Percentiles rank a stretch among this genome's conserved stretches.
Evolutionary conservation across 441 rosid species (phyloP).

Genomic region (Jatropha multifida): DNA sequence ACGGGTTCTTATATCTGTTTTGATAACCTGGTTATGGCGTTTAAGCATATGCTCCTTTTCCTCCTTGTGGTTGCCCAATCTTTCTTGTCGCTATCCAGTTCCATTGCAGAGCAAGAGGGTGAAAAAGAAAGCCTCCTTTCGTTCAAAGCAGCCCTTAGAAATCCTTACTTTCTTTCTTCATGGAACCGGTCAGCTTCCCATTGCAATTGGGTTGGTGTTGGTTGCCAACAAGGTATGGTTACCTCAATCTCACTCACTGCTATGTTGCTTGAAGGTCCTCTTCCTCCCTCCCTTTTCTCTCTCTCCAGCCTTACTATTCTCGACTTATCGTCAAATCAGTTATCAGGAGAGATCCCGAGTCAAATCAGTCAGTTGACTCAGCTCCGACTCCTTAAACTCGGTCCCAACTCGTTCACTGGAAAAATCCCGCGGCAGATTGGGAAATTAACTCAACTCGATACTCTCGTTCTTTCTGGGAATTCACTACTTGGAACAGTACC

Average conservation of each 20-base stretch:
- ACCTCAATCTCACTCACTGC: slow-evolving; percentile 42
- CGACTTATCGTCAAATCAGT: slow-evolving; percentile 57
- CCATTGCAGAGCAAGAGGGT: slow-evolving; percentile 23
- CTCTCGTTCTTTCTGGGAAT: slow-evolving; percentile 66
- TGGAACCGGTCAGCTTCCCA: slow-evolving; percentile 51
- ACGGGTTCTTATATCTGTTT: neutral
- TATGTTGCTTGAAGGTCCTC: slow-evolving; percentile 42
- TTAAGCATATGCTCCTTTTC: slow-evolving; percentile 19
- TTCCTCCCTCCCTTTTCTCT: slow-evolving; percentile 54
- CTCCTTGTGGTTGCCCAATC: slow-evolving; percentile 21
- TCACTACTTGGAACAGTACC: slow-evolving; percentile 52
- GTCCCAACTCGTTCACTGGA: slow-evolving; percentile 47
- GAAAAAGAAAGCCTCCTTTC: slow-evolving; percentile 40
- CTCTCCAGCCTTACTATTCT: slow-evolving; percentile 46
- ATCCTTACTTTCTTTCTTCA: slow-evolving; percentile 45
- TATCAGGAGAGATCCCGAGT: slow-evolving; percentile 45
- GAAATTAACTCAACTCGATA: slow-evolving; percentile 37
- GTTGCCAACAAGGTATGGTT: slow-evolving; percentile 53
- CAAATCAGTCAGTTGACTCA: slow-evolving; percentile 39
- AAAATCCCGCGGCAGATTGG: slow-evolving; percentile 57
- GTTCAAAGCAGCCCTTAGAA: slow-evolving; percentile 47
- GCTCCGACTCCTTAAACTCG: slow-evolving; percentile 51
- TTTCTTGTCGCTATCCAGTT: neutral
- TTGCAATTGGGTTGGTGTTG: slow-evolving; percentile 77
- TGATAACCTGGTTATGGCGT: slow-evolving; percentile 27